Percentiles rank a stretch among this genome's conserved stretches.
These are phyloP conservation scores for Alternaria incomplexa DNA, from an alignment of 2,329 filamentous ascomycete species.

Conservation along the genomic window DNA sequence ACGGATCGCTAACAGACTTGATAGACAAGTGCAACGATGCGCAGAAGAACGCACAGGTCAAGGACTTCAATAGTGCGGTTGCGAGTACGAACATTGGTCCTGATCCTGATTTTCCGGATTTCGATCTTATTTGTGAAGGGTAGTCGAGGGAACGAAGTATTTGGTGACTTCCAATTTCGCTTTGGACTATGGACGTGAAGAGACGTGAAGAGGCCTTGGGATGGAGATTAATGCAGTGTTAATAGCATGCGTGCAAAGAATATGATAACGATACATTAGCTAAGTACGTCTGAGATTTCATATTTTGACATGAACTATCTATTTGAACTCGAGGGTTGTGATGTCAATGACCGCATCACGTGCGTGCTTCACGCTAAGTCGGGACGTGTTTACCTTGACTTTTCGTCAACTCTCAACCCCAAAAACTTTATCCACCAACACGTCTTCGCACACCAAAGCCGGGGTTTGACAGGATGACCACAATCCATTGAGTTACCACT, in stretches of 20 bases:
- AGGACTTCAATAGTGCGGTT: constrained; percentile 33
- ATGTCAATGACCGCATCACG: not conserved
- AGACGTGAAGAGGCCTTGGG: not conserved
- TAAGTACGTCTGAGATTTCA: not conserved
- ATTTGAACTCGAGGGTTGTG: not conserved
- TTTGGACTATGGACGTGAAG: not conserved
- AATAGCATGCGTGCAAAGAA: not conserved
- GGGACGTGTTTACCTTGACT: not conserved
- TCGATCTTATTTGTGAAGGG: constrained; percentile 45
- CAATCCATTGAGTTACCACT: not conserved
- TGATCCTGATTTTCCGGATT: constrained; percentile 47
- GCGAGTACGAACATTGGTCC: constrained; percentile 44
- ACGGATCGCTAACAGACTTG: not conserved
- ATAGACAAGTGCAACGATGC: constrained; percentile 37
- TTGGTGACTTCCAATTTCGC: not conserved
- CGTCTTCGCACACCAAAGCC: not conserved
- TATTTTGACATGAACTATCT: not conserved
- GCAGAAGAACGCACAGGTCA: constrained; percentile 33
- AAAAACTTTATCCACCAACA: not conserved
- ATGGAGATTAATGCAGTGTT: not conserved
- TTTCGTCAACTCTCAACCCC: not conserved
- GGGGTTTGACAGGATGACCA: not conserved
- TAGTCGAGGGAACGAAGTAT: not conserved
- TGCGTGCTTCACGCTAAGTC: not conserved
- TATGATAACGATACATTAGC: not conserved